Conservation (phyloP, 352 stramenopile species). For the Globisporangium acanthophoron region DNA sequence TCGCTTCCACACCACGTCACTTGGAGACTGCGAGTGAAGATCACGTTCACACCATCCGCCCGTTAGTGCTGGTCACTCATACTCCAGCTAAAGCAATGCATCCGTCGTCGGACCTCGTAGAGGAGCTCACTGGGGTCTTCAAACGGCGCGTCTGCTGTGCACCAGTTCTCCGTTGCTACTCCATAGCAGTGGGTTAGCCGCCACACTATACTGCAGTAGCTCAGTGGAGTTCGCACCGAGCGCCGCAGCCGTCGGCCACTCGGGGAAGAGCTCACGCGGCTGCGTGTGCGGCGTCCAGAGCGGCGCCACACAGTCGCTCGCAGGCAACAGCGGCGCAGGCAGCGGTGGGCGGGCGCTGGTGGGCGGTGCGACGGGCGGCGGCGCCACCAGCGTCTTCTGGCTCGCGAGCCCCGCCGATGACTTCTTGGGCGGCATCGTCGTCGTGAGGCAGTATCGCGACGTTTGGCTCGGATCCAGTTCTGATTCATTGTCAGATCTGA, state of each 20-base stretch:
- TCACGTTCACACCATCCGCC: background rate
- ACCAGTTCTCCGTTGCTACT: conserved; percentile 46
- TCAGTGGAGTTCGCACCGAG: conserved; percentile 1
- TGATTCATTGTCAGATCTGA: too few relatives aligned
- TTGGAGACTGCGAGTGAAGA: background rate
- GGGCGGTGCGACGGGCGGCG: background rate
- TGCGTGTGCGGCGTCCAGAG: conserved; percentile 29
- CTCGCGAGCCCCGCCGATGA: conserved; percentile 6
- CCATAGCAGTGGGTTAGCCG: background rate
- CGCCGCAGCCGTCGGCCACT: conserved; percentile 39
- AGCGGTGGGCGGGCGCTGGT: conserved; percentile 17
- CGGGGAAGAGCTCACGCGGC: conserved; percentile 49
- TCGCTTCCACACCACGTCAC: conserved; percentile 51
- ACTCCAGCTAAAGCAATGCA: background rate
- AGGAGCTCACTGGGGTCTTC: conserved; percentile 23
- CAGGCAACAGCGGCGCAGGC: conserved; percentile 17
- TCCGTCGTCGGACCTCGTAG: background rate
- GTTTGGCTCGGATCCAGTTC: too few relatives aligned
- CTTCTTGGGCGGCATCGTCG: conserved; percentile 15
- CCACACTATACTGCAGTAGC: background rate
- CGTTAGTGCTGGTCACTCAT: background rate
- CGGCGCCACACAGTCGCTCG: conserved; percentile 27
- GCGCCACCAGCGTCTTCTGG: conserved; percentile 10
- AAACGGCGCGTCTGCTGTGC: conserved; percentile 29
- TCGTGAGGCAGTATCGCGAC: background rate